Percentiles rank a stretch among this genome's conserved stretches.
Evolutionary conservation across 2,329 filamentous ascomycete genomes (phyloP).

Genomic region (Teratosphaeria gauchensis): DNA sequence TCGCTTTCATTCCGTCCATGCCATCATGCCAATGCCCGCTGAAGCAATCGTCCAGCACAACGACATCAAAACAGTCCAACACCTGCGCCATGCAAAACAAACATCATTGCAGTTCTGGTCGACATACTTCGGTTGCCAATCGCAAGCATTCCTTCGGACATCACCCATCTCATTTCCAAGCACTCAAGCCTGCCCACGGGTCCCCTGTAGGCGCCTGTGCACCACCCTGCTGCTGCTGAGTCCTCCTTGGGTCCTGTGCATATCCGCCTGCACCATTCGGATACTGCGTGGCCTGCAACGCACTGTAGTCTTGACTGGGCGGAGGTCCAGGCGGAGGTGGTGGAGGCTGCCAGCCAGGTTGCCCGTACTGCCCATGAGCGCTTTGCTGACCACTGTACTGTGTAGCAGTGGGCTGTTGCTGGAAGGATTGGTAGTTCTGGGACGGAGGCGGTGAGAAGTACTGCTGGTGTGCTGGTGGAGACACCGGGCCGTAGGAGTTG

Average conservation of each 20-base stretch:
- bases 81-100: neutral
- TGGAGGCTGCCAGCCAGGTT: conserved; percentile 56
- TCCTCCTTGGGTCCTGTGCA: conserved; percentile 38
- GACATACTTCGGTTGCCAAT: neutral
- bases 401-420: conserved; percentile 39
- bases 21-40: neutral
- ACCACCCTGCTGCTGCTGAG: conserved; percentile 27
- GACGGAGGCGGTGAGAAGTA: conserved; percentile 41
- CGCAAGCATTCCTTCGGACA: neutral
- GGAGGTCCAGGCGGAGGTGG: conserved; percentile 54
- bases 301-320: conserved; percentile 44
- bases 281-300: conserved; percentile 27
- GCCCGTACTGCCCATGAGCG: conserved; percentile 37
- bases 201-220: conserved; percentile 35
- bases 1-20: neutral
- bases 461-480: conserved; percentile 49
- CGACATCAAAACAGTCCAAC: neutral
- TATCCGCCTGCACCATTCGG: conserved; percentile 46
- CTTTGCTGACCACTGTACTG: conserved; percentile 50
- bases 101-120: neutral
- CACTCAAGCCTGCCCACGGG: conserved; percentile 62
- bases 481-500: conserved; percentile 35
- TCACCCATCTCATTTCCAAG: conserved; percentile 48
- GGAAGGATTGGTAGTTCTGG: conserved; percentile 23
- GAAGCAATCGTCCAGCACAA: neutral